Percentiles rank a stretch among this genome's conserved stretches.
phyloP scores from a whole-genome alignment of 352 stramenopile species.

The Globisporangium ultimum region DNA sequence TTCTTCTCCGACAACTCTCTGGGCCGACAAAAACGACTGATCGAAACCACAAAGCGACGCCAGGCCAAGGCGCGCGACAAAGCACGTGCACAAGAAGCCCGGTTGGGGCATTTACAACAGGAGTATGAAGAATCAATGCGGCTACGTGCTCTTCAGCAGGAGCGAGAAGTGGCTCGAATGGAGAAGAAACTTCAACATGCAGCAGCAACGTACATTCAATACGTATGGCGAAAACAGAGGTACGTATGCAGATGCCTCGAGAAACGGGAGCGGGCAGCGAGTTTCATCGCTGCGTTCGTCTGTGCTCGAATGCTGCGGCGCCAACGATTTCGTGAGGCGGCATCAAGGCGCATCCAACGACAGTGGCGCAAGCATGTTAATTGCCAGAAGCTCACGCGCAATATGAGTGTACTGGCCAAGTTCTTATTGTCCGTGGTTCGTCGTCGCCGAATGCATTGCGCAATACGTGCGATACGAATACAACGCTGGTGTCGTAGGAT shows the following conservation, averaged over 20 bases:
- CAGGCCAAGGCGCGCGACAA: constrained; percentile 50
- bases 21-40: constrained; percentile 39
- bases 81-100: constrained; percentile 37
- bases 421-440: constrained; percentile 19
- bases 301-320: constrained; percentile 13
- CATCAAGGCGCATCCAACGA: constrained; percentile 35
- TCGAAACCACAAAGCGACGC: constrained; percentile 54
- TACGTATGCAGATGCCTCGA: constrained; percentile 10
- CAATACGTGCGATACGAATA: constrained; percentile 9
- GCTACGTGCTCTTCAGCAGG: constrained; percentile 31
- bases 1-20: constrained; percentile 79
- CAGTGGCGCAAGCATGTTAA: constrained; percentile 19
- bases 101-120: constrained; percentile 40
- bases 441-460: constrained; percentile 3
- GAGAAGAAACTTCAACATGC: constrained; percentile 56
- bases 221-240: constrained; percentile 39
- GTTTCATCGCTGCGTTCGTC: constrained; percentile 35
- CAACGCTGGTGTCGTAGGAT: constrained; percentile 30
- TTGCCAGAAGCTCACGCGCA: constrained; percentile 8
- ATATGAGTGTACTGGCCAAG: constrained; percentile 15
- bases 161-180: constrained; percentile 56
- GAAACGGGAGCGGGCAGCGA: constrained; percentile 19
- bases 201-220: constrained; percentile 67
- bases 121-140: constrained; percentile 41
- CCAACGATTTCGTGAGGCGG: constrained; percentile 14